Evolutionary conservation across 2,329 filamentous ascomycete species (phyloP).

Genomic region (Xylariales sp.): DNA sequence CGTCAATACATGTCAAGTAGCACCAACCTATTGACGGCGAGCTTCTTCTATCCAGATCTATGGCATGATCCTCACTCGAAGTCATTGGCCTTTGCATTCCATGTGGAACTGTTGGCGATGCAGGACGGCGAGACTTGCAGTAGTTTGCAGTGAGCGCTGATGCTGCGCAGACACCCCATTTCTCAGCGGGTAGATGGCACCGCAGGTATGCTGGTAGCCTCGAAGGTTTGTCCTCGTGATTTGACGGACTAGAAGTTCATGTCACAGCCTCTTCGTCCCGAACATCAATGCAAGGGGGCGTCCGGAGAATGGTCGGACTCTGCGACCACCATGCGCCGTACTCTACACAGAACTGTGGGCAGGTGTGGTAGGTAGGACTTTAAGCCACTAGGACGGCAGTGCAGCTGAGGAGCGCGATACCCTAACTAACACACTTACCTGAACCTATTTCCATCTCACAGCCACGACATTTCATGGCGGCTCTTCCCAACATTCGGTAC

Average conservation of each 20-base stretch:
- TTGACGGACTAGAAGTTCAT: conserved; percentile 4
- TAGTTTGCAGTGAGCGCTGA: not conserved
- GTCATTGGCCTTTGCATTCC: not conserved
- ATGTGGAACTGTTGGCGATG: not conserved
- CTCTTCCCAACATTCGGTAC: not conserved
- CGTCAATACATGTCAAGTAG: too few species aligned
- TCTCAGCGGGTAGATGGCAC: not conserved
- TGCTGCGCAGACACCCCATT: not conserved
- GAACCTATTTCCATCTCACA: not conserved
- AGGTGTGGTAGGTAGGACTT: not conserved
- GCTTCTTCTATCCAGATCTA: too few species aligned
- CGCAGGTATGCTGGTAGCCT: conserved; percentile 1
- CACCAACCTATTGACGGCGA: too few species aligned
- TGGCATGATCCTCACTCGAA: not conserved
- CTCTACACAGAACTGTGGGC: not conserved
- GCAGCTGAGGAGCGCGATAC: not conserved
- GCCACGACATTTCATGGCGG: not conserved
- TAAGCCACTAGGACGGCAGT: not conserved
- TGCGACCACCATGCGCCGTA: not conserved
- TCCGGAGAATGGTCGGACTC: not conserved
- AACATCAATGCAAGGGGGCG: conserved; percentile 3
- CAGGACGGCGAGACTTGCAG: not conserved
- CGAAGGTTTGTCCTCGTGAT: conserved; percentile 4
- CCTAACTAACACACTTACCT: too few species aligned
- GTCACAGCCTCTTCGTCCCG: conserved; percentile 1